Percentiles rank a stretch among this genome's conserved stretches.
Evolutionary conservation across 1,284 basidiomycete species (phyloP).

Genomic region (Microbotryomycetes sp.): DNA sequence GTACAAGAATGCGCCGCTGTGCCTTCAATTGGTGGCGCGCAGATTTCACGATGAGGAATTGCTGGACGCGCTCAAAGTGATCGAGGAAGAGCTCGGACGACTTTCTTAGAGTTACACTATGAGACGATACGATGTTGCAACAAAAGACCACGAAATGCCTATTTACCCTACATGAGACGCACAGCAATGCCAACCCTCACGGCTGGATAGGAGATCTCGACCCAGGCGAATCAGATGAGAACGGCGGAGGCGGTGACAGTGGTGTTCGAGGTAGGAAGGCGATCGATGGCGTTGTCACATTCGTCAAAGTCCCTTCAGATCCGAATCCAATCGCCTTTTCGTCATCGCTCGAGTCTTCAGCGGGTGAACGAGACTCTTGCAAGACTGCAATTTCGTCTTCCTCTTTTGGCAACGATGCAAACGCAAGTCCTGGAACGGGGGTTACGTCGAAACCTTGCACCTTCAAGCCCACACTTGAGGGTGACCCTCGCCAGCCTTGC

Average conservation of each 20-base stretch:
- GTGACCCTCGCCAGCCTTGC: background rate
- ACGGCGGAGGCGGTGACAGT: background rate
- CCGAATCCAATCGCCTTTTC: background rate
- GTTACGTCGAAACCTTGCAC: background rate
- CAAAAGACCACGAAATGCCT: no score
- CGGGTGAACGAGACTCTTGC: background rate
- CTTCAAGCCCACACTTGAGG: background rate
- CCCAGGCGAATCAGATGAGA: background rate
- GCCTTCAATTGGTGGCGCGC: constrained; percentile 30
- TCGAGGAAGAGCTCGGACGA: constrained; percentile 5
- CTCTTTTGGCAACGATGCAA: background rate
- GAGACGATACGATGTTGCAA: no score
- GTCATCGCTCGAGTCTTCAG: background rate
- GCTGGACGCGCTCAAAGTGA: constrained; percentile 14
- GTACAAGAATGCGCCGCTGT: constrained; percentile 30
- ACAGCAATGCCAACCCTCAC: no score
- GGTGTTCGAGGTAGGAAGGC: background rate
- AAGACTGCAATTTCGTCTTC: background rate
- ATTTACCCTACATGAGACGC: no score
- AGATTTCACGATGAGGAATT: constrained; percentile 30
- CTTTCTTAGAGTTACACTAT: background rate
- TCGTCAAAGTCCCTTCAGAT: no score
- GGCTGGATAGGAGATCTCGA: no score
- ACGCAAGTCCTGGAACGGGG: background rate
- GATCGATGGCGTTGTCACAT: background rate